Percentiles rank a stretch among this genome's conserved stretches.
These are phyloP conservation scores for Saccharata proteae DNA, from an alignment of 2,329 filamentous ascomycete species.

Conservation along the genomic window DNA sequence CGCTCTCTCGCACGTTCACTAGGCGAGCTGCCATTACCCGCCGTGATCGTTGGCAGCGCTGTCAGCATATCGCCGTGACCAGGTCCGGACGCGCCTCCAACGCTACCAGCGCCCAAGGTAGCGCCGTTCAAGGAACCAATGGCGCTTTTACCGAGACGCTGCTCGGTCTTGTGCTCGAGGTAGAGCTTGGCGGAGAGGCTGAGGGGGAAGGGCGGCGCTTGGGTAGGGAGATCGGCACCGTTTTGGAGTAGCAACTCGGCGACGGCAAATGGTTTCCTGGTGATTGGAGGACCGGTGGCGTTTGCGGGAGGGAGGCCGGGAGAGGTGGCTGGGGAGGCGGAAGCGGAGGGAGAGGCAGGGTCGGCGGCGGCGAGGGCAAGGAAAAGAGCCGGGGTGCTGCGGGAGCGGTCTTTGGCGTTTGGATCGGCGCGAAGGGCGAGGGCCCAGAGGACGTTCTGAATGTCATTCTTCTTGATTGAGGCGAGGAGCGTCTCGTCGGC, in stretches of 20 bases:
- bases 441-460: slow-evolving; percentile 84
- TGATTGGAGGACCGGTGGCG: slow-evolving; percentile 28
- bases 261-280: slow-evolving; percentile 58
- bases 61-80: slow-evolving; percentile 45
- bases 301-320: slow-evolving; percentile 30
- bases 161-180: slow-evolving; percentile 61
- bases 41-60: slow-evolving; percentile 44
- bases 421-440: slow-evolving; percentile 77
- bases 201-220: slow-evolving; percentile 70
- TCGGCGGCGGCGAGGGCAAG: slow-evolving; percentile 87
- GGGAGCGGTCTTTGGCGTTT: slow-evolving; percentile 73
- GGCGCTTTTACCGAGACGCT: slow-evolving; percentile 22
- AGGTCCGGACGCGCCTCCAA: slow-evolving; percentile 39
- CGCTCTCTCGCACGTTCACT: slow-evolving; percentile 24
- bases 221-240: slow-evolving; percentile 70
- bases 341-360: slow-evolving; percentile 59
- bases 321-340: slow-evolving; percentile 30
- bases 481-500: slow-evolving; percentile 82
- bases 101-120: slow-evolving; percentile 19
- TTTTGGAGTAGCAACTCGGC: slow-evolving; percentile 90
- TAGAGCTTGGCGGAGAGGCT: slow-evolving; percentile 71
- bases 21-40: slow-evolving; percentile 27
- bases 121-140: not conserved
- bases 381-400: slow-evolving; percentile 80
- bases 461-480: slow-evolving; percentile 91